Percentiles rank a stretch among this genome's conserved stretches.
Conservation (phyloP, 1,284 basidiomycete genomes). For the Pulchroboletus neoregius region DNA sequence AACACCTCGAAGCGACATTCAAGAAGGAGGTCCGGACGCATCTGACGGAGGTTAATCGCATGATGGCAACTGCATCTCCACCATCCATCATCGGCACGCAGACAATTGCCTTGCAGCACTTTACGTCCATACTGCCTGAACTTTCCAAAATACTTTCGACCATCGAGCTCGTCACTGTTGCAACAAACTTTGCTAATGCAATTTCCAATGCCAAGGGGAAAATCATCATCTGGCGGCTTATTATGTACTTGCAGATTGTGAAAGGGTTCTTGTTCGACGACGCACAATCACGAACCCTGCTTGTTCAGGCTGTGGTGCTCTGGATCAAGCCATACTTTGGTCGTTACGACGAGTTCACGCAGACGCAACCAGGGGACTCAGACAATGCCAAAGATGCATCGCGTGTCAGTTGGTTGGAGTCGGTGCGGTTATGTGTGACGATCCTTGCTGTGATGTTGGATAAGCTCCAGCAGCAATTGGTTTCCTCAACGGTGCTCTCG, state of each 20-base stretch:
- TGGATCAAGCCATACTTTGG: conserved; percentile 97
- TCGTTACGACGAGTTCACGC: conserved; percentile 78
- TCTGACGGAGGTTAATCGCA: conserved; percentile 76
- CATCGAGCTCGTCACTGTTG: conserved; percentile 80
- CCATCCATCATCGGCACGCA: conserved; percentile 92
- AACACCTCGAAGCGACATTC: conserved; percentile 84
- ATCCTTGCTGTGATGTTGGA: conserved; percentile 90
- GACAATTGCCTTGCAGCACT: conserved; percentile 90
- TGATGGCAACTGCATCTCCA: conserved; percentile 83
- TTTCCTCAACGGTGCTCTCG: conserved; percentile 59
- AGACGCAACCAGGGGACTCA: conserved; percentile 57
- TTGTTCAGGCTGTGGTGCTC: conserved; percentile 85
- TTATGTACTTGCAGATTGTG: conserved; percentile 90
- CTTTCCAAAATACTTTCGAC: conserved; percentile 76
- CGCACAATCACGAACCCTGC: conserved; percentile 69
- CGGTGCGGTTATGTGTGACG: conserved; percentile 78
- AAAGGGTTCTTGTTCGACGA: conserved; percentile 87
- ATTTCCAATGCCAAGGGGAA: conserved; percentile 79
- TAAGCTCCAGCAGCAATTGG: conserved; percentile 79
- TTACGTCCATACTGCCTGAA: conserved; percentile 89
- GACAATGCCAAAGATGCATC: conserved; percentile 67
- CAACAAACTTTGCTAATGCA: conserved; percentile 85
- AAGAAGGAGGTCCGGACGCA: conserved; percentile 78
- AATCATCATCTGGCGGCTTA: conserved; percentile 88
- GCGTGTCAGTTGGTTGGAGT: conserved; percentile 88